Conservation (phyloP, 441 rosid genomes). For the Bruguiera hainesii region DNA sequence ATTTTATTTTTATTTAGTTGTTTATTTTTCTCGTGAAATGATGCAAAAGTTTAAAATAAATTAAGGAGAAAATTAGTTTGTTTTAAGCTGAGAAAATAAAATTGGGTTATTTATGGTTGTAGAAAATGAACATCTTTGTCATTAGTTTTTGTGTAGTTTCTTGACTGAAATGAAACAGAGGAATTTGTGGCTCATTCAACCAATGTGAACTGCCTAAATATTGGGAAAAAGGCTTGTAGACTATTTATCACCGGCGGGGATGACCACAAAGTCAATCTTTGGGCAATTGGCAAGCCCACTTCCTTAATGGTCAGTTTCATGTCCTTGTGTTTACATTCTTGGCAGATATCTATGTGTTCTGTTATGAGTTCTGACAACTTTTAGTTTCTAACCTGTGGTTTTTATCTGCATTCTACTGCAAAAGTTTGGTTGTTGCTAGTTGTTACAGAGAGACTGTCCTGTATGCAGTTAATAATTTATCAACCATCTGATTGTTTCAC, state of each 20-base stretch:
- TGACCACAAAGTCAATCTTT: slow-evolving; percentile 81
- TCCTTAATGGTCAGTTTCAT: slow-evolving; percentile 60
- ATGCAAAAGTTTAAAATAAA: neutral
- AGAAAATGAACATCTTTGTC: neutral
- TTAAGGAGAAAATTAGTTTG: neutral
- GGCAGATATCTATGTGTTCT: neutral
- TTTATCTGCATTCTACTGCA: neutral
- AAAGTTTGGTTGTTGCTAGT: neutral
- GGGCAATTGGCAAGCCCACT: slow-evolving; percentile 80
- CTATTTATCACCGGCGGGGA: slow-evolving; percentile 79
- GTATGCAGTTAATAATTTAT: neutral
- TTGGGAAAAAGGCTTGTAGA: slow-evolving; percentile 77
- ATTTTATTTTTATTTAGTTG: too few relatives aligned
- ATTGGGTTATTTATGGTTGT: slow-evolving; percentile 10
- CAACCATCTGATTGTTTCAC: neutral
- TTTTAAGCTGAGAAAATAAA: neutral
- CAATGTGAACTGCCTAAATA: slow-evolving; percentile 69
- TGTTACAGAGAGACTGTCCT: neutral
- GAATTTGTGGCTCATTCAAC: slow-evolving; percentile 86
- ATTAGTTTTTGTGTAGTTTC: slow-evolving; percentile 15
- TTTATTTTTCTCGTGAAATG: too few relatives aligned
- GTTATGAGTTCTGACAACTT: neutral
- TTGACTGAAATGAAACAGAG: slow-evolving; percentile 54
- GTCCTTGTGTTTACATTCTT: neutral
- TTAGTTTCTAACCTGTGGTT: neutral